Percentiles rank a stretch among this genome's conserved stretches.
Evolutionary conservation across 1,284 basidiomycete species (phyloP).

Genomic region (Ustilago lituana): DNA sequence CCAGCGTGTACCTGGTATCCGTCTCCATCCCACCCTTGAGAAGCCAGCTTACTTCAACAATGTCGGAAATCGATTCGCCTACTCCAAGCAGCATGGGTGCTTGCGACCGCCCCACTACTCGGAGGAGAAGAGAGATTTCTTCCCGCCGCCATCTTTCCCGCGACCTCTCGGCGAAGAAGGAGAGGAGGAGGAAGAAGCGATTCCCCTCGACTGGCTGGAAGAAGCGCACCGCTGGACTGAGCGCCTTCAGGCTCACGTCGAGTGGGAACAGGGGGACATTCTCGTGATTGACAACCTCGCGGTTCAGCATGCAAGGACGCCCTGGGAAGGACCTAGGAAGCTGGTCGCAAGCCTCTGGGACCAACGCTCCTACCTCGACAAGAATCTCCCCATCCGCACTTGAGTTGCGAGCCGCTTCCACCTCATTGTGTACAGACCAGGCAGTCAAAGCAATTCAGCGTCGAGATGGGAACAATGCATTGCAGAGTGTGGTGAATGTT

Average conservation of each 20-base stretch:
- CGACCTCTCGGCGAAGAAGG: conserved; percentile 3
- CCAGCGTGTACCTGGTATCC: conserved; percentile 47
- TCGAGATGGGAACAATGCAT: conserved; percentile 3
- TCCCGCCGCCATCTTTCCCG: conserved; percentile 38
- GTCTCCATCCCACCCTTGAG: conserved; percentile 32
- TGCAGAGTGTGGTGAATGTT: conserved; percentile 4
- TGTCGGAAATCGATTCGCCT: conserved; percentile 42
- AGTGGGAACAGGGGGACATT: conserved; percentile 46
- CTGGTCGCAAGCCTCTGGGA: conserved; percentile 51
- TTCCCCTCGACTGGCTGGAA: conserved; percentile 44
- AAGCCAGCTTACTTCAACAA: conserved; percentile 51
- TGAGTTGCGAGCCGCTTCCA: not conserved
- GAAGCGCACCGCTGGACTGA: conserved; percentile 25
- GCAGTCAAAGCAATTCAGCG: not conserved
- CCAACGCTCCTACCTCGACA: conserved; percentile 34
- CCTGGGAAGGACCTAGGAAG: conserved; percentile 45
- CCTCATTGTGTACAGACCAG: not conserved
- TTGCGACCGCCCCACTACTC: conserved; percentile 33
- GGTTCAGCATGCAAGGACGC: conserved; percentile 46
- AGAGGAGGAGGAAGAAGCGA: conserved; percentile 17
- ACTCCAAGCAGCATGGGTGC: conserved; percentile 27
- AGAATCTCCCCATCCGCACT: conserved; percentile 21
- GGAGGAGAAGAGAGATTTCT: conserved; percentile 29
- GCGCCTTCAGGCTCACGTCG: conserved; percentile 41
- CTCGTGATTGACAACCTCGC: conserved; percentile 51